Conservation (phyloP, 2,329 filamentous ascomycete species). For the Monilinia fructicola region DNA sequence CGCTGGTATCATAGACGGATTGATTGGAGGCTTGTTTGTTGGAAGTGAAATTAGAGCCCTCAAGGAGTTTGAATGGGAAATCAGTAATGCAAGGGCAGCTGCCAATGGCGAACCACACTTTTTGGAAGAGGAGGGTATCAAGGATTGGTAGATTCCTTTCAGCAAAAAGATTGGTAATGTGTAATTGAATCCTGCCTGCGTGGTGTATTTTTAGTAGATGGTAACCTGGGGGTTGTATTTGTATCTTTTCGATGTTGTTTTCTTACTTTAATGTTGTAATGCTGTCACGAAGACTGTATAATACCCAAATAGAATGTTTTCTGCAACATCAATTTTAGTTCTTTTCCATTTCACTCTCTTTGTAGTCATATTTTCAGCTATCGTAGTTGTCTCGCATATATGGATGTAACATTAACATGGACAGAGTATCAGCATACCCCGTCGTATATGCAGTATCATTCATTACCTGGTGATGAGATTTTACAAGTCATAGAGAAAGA, state of each 20-base stretch:
- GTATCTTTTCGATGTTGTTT: not conserved
- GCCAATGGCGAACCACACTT: conserved; percentile 36
- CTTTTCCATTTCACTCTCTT: not conserved
- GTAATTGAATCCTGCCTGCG: not conserved
- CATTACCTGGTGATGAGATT: no score
- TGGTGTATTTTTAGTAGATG: not conserved
- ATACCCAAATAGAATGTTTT: not conserved
- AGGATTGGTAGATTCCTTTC: conserved; percentile 12
- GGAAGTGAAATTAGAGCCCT: conserved; percentile 78
- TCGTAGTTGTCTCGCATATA: no score
- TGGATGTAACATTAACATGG: no score
- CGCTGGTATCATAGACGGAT: conserved; percentile 76
- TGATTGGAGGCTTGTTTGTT: conserved; percentile 86
- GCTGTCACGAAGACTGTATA: not conserved
- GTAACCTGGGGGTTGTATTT: not conserved
- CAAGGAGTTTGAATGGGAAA: conserved; percentile 92
- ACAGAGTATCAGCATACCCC: no score
- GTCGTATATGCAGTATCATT: no score
- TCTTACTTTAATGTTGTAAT: not conserved
- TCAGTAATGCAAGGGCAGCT: conserved; percentile 60
- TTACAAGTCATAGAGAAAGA: no score
- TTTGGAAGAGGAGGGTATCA: conserved; percentile 3
- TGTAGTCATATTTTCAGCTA: not conserved
- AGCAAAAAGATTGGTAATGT: not conserved
- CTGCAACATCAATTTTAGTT: not conserved